Percentiles rank a stretch among this genome's conserved stretches.
phyloP scores from a whole-genome alignment of 2,329 filamentous ascomycete species.

The Ploettnerulaceae sp. region DNA sequence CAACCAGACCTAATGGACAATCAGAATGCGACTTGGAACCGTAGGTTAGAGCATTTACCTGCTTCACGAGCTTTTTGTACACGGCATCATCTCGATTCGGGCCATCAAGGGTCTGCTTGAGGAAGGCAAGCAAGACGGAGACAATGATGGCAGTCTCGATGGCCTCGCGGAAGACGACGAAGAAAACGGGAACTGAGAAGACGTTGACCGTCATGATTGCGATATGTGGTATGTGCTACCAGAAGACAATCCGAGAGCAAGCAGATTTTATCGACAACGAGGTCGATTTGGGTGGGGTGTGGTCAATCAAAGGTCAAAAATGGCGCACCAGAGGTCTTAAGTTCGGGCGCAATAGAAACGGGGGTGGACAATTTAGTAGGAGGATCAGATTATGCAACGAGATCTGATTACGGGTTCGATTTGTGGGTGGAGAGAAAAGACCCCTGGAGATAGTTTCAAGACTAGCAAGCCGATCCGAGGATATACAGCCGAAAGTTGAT shows the following conservation, averaged over 20 bases:
- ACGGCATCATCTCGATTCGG: slow-evolving; percentile 55
- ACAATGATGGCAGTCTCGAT: slow-evolving; percentile 81
- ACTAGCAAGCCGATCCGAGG: too few species aligned
- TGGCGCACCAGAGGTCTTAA: not conserved
- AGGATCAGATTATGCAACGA: slow-evolving; percentile 4
- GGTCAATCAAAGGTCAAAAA: too few species aligned
- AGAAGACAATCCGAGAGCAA: not conserved
- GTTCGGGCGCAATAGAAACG: too few species aligned
- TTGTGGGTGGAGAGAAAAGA: not conserved
- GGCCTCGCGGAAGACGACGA: slow-evolving; percentile 83
- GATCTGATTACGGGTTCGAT: slow-evolving; percentile 4
- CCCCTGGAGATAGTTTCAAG: not conserved
- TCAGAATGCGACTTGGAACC: not conserved
- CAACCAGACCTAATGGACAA: slow-evolving; percentile 59
- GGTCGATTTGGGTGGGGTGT: not conserved
- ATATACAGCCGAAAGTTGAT: not conserved
- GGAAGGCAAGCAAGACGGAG: slow-evolving; percentile 78
- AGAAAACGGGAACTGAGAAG: slow-evolving; percentile 78
- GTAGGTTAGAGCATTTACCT: slow-evolving; percentile 38
- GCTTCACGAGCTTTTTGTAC: slow-evolving; percentile 61
- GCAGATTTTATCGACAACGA: not conserved
- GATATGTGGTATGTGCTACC: not conserved
- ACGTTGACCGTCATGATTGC: slow-evolving; percentile 57
- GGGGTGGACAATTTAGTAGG: too few species aligned
- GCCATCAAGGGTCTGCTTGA: slow-evolving; percentile 72